Evolutionary conservation across 1,139 yeast species (phyloP).

Genomic region (Kazachstania sp.): DNA sequence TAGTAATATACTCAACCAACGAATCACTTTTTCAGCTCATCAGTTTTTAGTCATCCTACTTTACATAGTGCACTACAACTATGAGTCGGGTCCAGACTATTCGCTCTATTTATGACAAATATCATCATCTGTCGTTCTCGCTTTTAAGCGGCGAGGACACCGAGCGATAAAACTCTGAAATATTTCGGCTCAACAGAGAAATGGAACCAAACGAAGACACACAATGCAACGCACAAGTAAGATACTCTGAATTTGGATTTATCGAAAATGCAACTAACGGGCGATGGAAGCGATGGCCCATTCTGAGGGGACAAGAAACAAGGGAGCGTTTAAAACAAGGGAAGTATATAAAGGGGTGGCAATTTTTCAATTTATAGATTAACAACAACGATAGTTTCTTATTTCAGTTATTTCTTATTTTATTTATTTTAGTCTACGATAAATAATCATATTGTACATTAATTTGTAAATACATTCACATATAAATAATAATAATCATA

Average conservation of each 20-base stretch:
- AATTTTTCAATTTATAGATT: neutral
- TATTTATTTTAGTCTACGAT: neutral
- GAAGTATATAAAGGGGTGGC: neutral
- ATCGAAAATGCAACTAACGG: too few relatives aligned
- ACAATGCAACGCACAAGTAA: neutral
- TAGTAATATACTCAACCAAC: too few relatives aligned
- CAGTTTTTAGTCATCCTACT: too few relatives aligned
- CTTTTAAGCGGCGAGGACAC: neutral
- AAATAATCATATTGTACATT: neutral
- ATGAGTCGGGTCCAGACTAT: too few relatives aligned
- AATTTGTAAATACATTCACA: neutral
- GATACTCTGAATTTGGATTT: too few relatives aligned
- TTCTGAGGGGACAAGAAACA: too few relatives aligned
- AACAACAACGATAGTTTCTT: neutral
- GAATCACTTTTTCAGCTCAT: too few relatives aligned
- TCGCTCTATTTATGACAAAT: too few relatives aligned
- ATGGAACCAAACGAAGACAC: neutral
- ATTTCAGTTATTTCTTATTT: neutral
- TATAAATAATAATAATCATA: neutral
- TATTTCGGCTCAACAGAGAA: neutral
- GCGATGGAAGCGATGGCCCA: too few relatives aligned
- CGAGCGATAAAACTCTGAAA: constrained; percentile 1
- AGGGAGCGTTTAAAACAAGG: neutral
- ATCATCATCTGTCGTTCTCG: too few relatives aligned
- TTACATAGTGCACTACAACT: too few relatives aligned